A percentile compares a stretch with the other conserved stretches of the same genome.
Conservation (phyloP, 129 eudicot species). For the Pseudognaphalium luteoalbum region DNA sequence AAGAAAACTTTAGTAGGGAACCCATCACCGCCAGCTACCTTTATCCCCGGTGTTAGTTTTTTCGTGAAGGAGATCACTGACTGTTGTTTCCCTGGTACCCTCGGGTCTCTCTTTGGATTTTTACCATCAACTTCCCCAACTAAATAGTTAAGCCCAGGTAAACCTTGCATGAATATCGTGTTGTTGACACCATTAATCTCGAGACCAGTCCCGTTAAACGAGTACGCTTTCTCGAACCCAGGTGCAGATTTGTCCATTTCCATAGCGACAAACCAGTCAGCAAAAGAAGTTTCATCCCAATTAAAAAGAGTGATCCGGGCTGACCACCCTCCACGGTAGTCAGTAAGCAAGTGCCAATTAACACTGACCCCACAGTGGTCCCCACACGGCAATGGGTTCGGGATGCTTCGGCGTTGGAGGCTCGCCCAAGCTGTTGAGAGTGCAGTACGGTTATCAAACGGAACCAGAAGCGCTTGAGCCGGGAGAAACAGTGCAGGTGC, state of each 20-base stretch:
- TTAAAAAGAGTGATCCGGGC: constrained; percentile 89
- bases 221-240: constrained; percentile 73
- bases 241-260: constrained; percentile 65
- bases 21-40: constrained; percentile 70
- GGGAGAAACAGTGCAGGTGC: constrained; percentile 81
- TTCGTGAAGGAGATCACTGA: constrained; percentile 87
- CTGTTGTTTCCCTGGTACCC: constrained; percentile 92
- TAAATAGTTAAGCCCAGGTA: constrained; percentile 71
- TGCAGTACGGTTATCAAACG: constrained; percentile 71
- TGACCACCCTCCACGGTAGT: constrained; percentile 84
- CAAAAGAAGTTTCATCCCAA: constrained; percentile 72
- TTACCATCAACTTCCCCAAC: constrained; percentile 69
- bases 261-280: constrained; percentile 85
- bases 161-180: constrained; percentile 92
- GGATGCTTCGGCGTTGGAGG: constrained; percentile 52
- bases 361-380: constrained; percentile 94
- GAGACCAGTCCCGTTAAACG: constrained; percentile 63
- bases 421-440: constrained; percentile 78
- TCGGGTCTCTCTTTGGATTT: constrained; percentile 50
- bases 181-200: constrained; percentile 40
- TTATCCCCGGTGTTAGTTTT: constrained; percentile 56
- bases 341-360: constrained; percentile 86
- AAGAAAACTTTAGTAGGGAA: constrained; percentile 76
- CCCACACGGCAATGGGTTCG: constrained; percentile 74
- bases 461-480: constrained; percentile 74